A percentile compares a stretch with the other conserved stretches of the same genome.
These are phyloP conservation scores for Fusarium acutatum DNA, from an alignment of 2,329 filamentous ascomycete genomes.

Conservation along the genomic window DNA sequence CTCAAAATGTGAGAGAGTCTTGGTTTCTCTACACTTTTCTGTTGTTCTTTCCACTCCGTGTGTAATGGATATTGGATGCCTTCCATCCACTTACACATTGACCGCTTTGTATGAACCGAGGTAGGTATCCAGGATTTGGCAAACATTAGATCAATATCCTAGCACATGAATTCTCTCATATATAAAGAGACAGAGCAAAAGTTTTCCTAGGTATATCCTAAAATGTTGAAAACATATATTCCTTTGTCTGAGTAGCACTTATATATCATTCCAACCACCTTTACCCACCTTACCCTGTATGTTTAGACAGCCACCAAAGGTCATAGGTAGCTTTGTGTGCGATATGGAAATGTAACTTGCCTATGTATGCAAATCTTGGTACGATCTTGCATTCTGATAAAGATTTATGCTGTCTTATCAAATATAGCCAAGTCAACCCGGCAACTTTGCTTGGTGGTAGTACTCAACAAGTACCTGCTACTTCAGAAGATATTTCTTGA, in stretches of 20 bases:
- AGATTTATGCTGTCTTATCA: neutral
- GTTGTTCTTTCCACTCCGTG: neutral
- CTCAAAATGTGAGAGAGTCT: no score
- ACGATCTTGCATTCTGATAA: neutral
- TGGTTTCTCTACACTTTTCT: neutral
- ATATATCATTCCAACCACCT: neutral
- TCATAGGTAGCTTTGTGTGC: neutral
- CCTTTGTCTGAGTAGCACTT: neutral
- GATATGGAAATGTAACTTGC: neutral
- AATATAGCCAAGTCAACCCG: neutral
- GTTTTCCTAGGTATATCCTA: neutral
- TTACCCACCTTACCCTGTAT: neutral
- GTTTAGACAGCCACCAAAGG: neutral
- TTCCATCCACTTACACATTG: neutral
- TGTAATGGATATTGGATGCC: neutral
- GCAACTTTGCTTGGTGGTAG: neutral
- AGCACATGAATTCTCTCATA: neutral
- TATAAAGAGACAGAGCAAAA: neutral
- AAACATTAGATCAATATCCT: neutral
- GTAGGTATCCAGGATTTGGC: neutral
- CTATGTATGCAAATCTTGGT: neutral
- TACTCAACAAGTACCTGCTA: conserved; percentile 12
- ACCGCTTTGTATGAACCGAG: conserved; percentile 14
- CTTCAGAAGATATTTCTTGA: neutral
- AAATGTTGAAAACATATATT: neutral